Conservation (phyloP, 805 yeast genomes). For the Kodamaea neixiangensis region DNA sequence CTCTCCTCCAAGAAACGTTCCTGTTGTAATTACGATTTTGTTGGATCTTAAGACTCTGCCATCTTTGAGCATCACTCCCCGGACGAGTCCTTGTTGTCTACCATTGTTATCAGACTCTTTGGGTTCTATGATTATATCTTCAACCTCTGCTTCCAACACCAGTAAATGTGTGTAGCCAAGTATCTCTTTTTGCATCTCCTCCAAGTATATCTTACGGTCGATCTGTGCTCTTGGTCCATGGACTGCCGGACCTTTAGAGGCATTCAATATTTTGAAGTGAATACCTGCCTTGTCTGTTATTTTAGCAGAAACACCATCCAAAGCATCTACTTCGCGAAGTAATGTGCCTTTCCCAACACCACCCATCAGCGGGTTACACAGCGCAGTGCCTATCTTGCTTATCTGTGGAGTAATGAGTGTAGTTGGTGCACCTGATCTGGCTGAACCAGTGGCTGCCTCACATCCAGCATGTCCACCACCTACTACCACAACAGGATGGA, state of each 20-base stretch:
- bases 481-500: constrained; percentile 74
- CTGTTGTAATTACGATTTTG: constrained; percentile 87
- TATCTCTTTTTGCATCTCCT: constrained; percentile 75
- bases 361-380: constrained; percentile 97
- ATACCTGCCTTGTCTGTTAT: constrained; percentile 94
- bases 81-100: constrained; percentile 47
- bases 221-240: constrained; percentile 99
- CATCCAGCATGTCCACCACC: constrained; percentile 99
- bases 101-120: constrained; percentile 32
- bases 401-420: constrained; percentile 75
- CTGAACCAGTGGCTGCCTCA: constrained; percentile 94
- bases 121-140: constrained; percentile 71
- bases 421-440: constrained; percentile 75
- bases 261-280: constrained; percentile 82
- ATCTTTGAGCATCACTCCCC: constrained; percentile 72
- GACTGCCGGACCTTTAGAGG: constrained; percentile 91
- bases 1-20: constrained; percentile 93
- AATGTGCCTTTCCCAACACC: constrained; percentile 98
- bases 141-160: constrained; percentile 74
- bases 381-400: constrained; percentile 84
- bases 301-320: constrained; percentile 86
- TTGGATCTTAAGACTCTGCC: constrained; percentile 62
- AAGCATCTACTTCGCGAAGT: constrained; percentile 89
- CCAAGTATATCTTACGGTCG: constrained; percentile 75
- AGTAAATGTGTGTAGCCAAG: constrained; percentile 54